Percentiles rank a stretch among this genome's conserved stretches.
These are phyloP conservation scores for Canavalia ensiformis DNA, from an alignment of 306 rosid species.

Conservation along the genomic window DNA sequence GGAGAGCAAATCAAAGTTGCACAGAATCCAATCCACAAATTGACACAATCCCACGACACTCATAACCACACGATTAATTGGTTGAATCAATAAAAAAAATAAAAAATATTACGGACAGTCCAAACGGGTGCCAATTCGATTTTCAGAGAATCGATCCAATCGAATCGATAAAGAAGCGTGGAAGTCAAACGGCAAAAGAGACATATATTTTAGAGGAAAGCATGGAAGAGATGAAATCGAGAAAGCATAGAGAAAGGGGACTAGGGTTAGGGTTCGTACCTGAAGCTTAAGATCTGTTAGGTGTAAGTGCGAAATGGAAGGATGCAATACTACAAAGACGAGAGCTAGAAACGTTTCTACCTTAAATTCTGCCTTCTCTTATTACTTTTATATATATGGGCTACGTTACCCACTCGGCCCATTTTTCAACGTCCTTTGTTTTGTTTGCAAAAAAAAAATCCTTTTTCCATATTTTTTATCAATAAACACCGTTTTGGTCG, in stretches of 20 bases:
- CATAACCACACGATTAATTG: background rate
- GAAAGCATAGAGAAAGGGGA: background rate
- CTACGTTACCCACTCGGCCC: slow-evolving; percentile 3
- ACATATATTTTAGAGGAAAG: background rate
- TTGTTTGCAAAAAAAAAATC: too few relatives aligned
- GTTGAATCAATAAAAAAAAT: background rate
- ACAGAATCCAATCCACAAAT: slow-evolving; percentile 26
- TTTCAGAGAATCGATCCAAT: background rate
- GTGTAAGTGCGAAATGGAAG: slow-evolving; percentile 13
- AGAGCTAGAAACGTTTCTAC: background rate
- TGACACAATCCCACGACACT: background rate
- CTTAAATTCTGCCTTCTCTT: background rate
- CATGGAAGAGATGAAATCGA: background rate
- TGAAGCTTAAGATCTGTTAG: slow-evolving; percentile 45
- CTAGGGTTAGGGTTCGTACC: slow-evolving; percentile 53
- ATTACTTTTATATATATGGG: background rate
- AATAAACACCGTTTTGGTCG: too few relatives aligned
- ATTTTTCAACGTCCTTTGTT: background rate
- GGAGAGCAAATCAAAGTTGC: slow-evolving; percentile 14
- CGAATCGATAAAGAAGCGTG: background rate
- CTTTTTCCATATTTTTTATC: too few relatives aligned
- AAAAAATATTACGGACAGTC: background rate
- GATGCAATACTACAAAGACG: background rate
- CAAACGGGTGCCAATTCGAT: background rate
- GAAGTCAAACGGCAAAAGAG: background rate